phyloP scores from a whole-genome alignment of 768 basidiomycete genomes.

The Calocera viscosa region DNA sequence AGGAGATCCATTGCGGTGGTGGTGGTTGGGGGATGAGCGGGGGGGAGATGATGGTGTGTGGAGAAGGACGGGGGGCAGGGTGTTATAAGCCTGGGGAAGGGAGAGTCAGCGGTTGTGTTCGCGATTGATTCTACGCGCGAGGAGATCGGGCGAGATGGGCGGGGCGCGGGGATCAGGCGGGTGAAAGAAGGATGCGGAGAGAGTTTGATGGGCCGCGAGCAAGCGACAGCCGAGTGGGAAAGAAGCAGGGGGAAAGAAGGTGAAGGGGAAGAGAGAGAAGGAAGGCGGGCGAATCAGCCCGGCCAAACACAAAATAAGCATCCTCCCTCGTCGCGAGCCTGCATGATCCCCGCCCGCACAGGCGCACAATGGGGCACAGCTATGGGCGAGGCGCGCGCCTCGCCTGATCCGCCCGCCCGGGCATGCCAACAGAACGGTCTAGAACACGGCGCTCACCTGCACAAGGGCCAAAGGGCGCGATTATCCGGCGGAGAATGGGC shows the following conservation, averaged over 20 bases:
- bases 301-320: background rate
- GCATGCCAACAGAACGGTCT: background rate
- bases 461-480: background rate
- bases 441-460: background rate
- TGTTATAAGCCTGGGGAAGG: background rate
- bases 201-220: background rate
- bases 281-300: background rate
- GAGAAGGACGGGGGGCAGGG: background rate
- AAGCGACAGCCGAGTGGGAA: background rate
- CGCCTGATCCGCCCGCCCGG: background rate
- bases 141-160: conserved; percentile 1
- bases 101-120: conserved; percentile 6
- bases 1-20: conserved; percentile 22
- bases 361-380: background rate
- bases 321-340: background rate
- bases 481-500: background rate
- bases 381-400: background rate
- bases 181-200: background rate
- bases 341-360: background rate
- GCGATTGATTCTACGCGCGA: background rate
- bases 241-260: background rate
- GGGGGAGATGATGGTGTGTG: background rate
- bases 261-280: background rate
- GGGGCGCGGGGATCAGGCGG: background rate
- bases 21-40: background rate